Evolutionary conservation across 805 yeast genomes (phyloP).

Genomic region (Kuraishia ogatae): DNA sequence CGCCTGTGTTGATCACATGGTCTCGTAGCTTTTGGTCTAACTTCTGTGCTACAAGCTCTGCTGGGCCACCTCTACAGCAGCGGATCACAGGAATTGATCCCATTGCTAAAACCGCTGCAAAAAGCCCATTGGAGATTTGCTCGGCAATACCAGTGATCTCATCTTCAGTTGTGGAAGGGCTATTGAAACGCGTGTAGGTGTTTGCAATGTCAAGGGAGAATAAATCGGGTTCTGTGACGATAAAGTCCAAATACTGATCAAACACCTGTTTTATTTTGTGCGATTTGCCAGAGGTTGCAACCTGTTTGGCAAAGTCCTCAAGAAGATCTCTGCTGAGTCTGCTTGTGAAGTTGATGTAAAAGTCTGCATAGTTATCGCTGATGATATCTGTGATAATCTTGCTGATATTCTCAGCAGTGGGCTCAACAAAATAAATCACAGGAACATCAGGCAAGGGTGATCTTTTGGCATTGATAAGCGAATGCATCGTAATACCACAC

Average conservation of each 20-base stretch:
- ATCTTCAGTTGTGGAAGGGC: constrained; percentile 66
- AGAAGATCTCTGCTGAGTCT: constrained; percentile 67
- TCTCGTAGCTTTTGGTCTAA: constrained; percentile 81
- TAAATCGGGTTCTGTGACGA: constrained; percentile 87
- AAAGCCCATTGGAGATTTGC: constrained; percentile 68
- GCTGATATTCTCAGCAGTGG: constrained; percentile 69
- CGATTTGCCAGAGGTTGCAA: constrained; percentile 64
- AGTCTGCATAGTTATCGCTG: constrained; percentile 66
- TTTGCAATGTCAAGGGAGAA: constrained; percentile 67
- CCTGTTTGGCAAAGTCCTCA: constrained; percentile 83
- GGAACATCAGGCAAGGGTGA: constrained; percentile 93
- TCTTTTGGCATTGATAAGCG: constrained; percentile 61
- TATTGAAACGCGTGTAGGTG: constrained; percentile 62
- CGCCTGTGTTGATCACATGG: constrained; percentile 65
- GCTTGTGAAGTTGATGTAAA: constrained; percentile 81
- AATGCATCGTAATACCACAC: constrained; percentile 88
- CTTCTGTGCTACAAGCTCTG: constrained; percentile 85
- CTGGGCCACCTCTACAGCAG: constrained; percentile 89
- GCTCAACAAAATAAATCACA: constrained; percentile 84
- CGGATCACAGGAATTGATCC: constrained; percentile 84
- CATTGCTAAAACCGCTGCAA: constrained; percentile 69
- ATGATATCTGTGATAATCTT: constrained; percentile 65
- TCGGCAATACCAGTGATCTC: constrained; percentile 63
- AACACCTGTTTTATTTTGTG: constrained; percentile 75
- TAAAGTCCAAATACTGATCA: constrained; percentile 89